Base-by-base conservation (phyloP, 225 moss, liverwort and hornwort genomes). In the Takakia lepidozioides region DNA sequence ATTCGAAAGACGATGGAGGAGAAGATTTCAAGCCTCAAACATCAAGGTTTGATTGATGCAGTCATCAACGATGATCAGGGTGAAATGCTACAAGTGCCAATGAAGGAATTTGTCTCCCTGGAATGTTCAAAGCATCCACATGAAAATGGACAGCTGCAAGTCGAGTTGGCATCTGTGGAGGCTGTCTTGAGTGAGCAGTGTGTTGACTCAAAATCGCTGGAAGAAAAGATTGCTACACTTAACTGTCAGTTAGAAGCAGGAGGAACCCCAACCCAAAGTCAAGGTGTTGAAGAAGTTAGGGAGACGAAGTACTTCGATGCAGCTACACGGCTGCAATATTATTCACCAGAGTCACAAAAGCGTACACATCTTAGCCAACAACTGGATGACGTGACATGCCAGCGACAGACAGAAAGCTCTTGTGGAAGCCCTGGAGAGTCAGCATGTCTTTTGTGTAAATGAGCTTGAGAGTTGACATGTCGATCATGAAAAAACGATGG, bases 381-480 rank as follows among this genome's bases (percentile, higher is more conserved):
- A 50, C n/a, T n/a, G n/a, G n/a, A n/a, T n/a, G n/a, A n/a, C n/a
- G n/a, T n/a, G n/a, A n/a, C n/a, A n/a, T n/a, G n/a, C n/a, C n/a
- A n/a, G n/a, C 6, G 74, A 75, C 46, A 62, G 90, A 3, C 81
- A 74, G 9, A 64, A 76, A 57, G 56, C 55, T 29, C 32, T 89
- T 41, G 65, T 84, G 56, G 83, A 93, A 37, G 93, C 83, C 20
- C 60, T 89, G 58, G 88, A 89, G 62, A 75, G 71, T 8, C 88
- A 88, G 35, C 78, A 89, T 47, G 62, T 89, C 15, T 74, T 24
- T 51, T 78, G 86, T 15, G 62, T 88, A 52, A 68, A 67, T 42
- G 88, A 86, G 73, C 59, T 84, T 10, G 83, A 93, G 58, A 73
- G 69, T 41, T 59, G 82, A 53, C 80, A 83, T 60, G 65, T 36